A percentile compares a stretch with the other conserved stretches of the same genome.
phyloP scores from a whole-genome alignment of 257 asterid species.

The Thymus quinquecostatus region DNA sequence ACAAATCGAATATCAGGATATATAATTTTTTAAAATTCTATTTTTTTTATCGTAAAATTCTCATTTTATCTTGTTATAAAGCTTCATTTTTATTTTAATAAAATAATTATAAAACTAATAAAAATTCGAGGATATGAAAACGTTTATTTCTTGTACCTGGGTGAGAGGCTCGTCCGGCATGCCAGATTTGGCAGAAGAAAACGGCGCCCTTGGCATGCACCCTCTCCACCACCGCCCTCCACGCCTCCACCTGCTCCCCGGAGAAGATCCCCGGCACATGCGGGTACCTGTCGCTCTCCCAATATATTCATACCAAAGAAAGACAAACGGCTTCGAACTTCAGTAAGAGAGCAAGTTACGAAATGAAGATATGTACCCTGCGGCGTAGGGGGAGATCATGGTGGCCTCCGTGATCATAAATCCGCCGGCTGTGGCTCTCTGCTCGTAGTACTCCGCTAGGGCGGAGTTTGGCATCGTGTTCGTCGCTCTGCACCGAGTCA shows the following conservation, averaged over 20 bases:
- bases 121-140: no score
- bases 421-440: slow-evolving; percentile 87
- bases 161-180: slow-evolving; percentile 96
- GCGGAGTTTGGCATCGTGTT: slow-evolving; percentile 66
- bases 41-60: no score
- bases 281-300: slow-evolving; percentile 63
- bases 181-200: slow-evolving; percentile 95
- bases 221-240: slow-evolving; percentile 77
- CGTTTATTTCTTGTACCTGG: slow-evolving; percentile 42
- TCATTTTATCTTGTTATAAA: no score
- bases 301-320: neutral
- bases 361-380: slow-evolving; percentile 56
- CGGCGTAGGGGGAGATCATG: slow-evolving; percentile 79
- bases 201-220: slow-evolving; percentile 84
- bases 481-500: slow-evolving; percentile 92
- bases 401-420: slow-evolving; percentile 96
- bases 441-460: slow-evolving; percentile 70
- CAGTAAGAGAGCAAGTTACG: slow-evolving; percentile 20
- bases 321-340: neutral
- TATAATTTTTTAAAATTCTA: no score
- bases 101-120: no score
- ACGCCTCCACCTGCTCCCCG: slow-evolving; percentile 80
- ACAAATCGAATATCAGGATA: no score
- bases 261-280: slow-evolving; percentile 92
- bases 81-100: no score